These are phyloP conservation scores for Groenewaldozyma auringiensis DNA, from an alignment of 1,139 yeast genomes.

Conservation along the genomic window DNA sequence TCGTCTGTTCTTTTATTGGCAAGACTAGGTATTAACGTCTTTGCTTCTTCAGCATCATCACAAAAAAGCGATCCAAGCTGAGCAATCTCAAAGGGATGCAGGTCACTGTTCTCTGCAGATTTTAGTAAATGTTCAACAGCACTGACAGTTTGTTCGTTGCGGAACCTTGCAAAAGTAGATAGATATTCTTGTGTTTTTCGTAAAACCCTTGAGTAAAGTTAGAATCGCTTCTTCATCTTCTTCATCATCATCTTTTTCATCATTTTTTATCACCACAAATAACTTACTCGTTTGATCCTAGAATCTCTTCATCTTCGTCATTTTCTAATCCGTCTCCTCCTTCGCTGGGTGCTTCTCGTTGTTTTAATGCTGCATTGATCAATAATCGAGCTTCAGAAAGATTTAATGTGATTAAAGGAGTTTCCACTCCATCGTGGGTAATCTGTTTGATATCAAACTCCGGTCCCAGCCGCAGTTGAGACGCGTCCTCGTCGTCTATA, in stretches of 20 bases:
- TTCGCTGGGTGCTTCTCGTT: slow-evolving; percentile 44
- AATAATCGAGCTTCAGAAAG: slow-evolving; percentile 82
- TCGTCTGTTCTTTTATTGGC: slow-evolving; percentile 74
- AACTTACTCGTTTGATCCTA: slow-evolving; percentile 34
- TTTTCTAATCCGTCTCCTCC: slow-evolving; percentile 28
- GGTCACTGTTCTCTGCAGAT: slow-evolving; percentile 53
- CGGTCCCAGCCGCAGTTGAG: slow-evolving; percentile 79
- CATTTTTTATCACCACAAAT: not conserved
- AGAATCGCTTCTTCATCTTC: not conserved
- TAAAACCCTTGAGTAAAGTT: slow-evolving; percentile 47
- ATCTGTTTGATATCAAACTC: slow-evolving; percentile 80
- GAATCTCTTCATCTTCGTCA: slow-evolving; percentile 34
- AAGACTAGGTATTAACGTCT: slow-evolving; percentile 84
- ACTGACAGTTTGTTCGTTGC: slow-evolving; percentile 84
- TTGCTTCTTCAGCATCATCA: slow-evolving; percentile 97
- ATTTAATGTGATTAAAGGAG: slow-evolving; percentile 75
- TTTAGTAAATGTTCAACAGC: slow-evolving; percentile 85
- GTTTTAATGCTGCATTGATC: slow-evolving; percentile 83
- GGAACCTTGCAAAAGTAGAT: slow-evolving; percentile 78
- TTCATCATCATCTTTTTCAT: not conserved
- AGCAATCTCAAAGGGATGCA: slow-evolving; percentile 95
- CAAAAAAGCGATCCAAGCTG: slow-evolving; percentile 81
- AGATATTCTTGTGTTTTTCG: slow-evolving; percentile 88
- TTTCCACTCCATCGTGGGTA: slow-evolving; percentile 71
- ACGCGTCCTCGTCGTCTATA: slow-evolving; percentile 76